phyloP scores from a whole-genome alignment of 2,329 filamentous ascomycete species.

The Plenodomus biglobosus region DNA sequence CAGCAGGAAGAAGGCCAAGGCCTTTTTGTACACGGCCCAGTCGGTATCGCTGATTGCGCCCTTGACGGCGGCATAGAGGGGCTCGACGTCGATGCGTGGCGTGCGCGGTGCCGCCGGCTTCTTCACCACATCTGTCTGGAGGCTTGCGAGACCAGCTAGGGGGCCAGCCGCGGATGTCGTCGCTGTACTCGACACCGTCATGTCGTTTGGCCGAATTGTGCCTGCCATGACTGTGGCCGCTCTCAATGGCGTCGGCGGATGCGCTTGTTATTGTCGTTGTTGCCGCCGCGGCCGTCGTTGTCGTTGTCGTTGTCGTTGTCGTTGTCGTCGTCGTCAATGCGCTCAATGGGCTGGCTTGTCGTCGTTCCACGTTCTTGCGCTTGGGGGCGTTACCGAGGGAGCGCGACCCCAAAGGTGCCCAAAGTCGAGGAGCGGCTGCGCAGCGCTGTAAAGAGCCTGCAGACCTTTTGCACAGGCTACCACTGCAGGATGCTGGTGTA shows the following conservation, averaged over 20 bases:
- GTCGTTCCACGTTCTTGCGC: too few species aligned
- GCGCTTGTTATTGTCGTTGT: too few species aligned
- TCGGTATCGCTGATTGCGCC: constrained; percentile 57
- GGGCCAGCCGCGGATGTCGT: constrained; percentile 39
- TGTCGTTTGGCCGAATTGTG: constrained; percentile 43
- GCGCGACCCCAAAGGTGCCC: neutral
- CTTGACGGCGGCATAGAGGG: constrained; percentile 64
- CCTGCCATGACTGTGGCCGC: constrained; percentile 37
- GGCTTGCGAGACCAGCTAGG: constrained; percentile 31
- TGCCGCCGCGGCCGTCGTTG: neutral
- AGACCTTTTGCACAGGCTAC: neutral
- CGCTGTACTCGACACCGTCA: constrained; percentile 38
- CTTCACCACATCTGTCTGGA: constrained; percentile 48
- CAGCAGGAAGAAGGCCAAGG: constrained; percentile 59
- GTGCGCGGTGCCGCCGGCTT: constrained; percentile 54
- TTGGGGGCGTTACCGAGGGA: too few species aligned
- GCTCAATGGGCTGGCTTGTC: too few species aligned
- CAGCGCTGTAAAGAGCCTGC: too few species aligned
- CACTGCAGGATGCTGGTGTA: neutral
- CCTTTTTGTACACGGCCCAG: constrained; percentile 63
- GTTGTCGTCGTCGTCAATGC: too few species aligned
- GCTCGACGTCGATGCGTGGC: constrained; percentile 64
- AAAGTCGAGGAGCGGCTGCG: too few species aligned
- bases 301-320: neutral
- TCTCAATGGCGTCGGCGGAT: too few species aligned